These are phyloP conservation scores for Salix dunnii DNA, from an alignment of 345 rosid species.

Conservation along the genomic window DNA sequence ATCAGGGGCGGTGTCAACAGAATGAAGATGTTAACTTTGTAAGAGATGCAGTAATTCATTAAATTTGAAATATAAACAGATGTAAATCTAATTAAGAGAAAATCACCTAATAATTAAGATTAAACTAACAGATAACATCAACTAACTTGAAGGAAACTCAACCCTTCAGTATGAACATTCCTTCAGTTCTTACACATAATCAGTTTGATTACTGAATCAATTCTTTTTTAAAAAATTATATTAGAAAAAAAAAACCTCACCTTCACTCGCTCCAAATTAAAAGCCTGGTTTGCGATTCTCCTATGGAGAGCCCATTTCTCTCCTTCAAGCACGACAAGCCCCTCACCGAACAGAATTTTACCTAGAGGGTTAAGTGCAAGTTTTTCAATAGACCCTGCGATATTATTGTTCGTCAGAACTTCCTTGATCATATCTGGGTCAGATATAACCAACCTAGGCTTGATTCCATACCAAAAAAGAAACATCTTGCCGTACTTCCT, in stretches of 20 bases:
- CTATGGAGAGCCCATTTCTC: slow-evolving; percentile 11
- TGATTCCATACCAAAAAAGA: background rate
- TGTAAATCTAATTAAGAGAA: too few species aligned
- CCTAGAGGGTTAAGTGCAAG: background rate
- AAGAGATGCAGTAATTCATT: too few species aligned
- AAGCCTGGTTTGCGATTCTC: slow-evolving; percentile 1
- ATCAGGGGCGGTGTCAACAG: too few species aligned
- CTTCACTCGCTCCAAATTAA: slow-evolving; percentile 7
- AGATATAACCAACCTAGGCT: background rate
- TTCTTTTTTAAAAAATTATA: too few species aligned
- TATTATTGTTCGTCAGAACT: background rate
- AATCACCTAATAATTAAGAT: too few species aligned
- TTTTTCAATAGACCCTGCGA: background rate
- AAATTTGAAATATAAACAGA: too few species aligned
- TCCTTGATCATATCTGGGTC: slow-evolving; percentile 7
- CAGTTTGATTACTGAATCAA: too few species aligned
- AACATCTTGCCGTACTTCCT: background rate
- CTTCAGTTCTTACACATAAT: too few species aligned
- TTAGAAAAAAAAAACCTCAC: background rate
- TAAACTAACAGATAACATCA: too few species aligned
- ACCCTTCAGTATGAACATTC: too few species aligned
- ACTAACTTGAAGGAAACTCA: too few species aligned
- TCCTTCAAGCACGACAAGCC: slow-evolving; percentile 3
- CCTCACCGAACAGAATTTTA: background rate
- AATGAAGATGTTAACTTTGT: too few species aligned